Conservation (phyloP, 345 rosid genomes). For the Populus simonii region DNA sequence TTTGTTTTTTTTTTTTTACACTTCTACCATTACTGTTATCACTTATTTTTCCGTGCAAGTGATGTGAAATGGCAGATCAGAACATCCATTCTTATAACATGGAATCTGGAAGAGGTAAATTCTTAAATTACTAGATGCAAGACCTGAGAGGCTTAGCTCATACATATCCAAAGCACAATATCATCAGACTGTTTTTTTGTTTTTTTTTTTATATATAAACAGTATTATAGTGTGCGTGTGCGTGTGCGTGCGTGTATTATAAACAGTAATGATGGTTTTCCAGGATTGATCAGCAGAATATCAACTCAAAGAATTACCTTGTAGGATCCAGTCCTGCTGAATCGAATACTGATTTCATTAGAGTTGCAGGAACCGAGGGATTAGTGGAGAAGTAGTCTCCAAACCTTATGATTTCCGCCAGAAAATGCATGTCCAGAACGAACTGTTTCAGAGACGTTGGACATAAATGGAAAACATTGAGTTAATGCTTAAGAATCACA, state of each 20-base stretch:
- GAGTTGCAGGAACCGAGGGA: conserved; percentile 33
- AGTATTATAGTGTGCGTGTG: no score
- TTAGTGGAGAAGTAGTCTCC: conserved; percentile 44
- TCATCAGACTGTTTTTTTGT: no score
- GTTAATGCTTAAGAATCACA: not conserved
- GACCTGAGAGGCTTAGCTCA: not conserved
- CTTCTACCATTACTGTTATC: no score
- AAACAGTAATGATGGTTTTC: not conserved
- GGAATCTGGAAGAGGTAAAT: not conserved
- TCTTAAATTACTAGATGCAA: not conserved
- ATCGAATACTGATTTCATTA: conserved; percentile 34
- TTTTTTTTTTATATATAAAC: no score
- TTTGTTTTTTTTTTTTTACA: no score
- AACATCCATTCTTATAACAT: not conserved
- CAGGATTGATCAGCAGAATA: not conserved
- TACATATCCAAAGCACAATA: no score
- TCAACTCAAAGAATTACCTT: conserved; percentile 38
- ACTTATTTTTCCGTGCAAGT: no score
- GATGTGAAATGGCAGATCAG: no score
- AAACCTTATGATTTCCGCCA: conserved; percentile 34
- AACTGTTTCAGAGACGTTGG: conserved; percentile 25
- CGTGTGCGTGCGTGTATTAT: no score
- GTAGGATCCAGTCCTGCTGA: conserved; percentile 46
- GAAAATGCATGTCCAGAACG: conserved; percentile 49
- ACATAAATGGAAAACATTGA: no score